Evolutionary conservation across 2,329 filamentous ascomycete species (phyloP).

Genomic region (Talaromyces marneffei): DNA sequence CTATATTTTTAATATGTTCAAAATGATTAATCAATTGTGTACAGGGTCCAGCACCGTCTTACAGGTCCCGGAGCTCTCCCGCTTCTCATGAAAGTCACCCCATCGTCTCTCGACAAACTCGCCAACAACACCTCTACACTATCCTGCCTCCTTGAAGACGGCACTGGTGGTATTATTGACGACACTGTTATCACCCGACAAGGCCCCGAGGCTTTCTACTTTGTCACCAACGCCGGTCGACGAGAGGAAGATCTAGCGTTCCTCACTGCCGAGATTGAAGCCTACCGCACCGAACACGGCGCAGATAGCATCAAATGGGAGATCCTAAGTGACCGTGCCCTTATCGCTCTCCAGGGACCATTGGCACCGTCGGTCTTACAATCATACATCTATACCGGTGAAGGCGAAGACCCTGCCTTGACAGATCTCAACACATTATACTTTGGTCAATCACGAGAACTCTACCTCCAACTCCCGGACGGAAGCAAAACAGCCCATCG

Average conservation of each 20-base stretch:
- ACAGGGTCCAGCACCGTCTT: slow-evolving; percentile 72
- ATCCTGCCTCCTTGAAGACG: slow-evolving; percentile 73
- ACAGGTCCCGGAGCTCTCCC: slow-evolving; percentile 70
- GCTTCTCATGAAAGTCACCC: slow-evolving; percentile 81
- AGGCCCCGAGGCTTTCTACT: slow-evolving; percentile 70
- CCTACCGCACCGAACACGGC: slow-evolving; percentile 52
- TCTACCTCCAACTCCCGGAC: slow-evolving; percentile 56
- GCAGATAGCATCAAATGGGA: slow-evolving; percentile 58
- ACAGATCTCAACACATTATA: slow-evolving; percentile 62
- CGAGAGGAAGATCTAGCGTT: slow-evolving; percentile 81
- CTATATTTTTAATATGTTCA: background rate
- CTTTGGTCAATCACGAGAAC: slow-evolving; percentile 70
- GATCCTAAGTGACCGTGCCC: slow-evolving; percentile 64
- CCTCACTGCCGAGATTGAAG: slow-evolving; percentile 62
- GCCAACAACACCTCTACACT: slow-evolving; percentile 67
- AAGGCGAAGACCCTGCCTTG: slow-evolving; percentile 37
- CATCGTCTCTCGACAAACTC: slow-evolving; percentile 63
- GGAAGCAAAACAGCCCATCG: slow-evolving; percentile 47
- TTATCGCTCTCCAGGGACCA: slow-evolving; percentile 87
- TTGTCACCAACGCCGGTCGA: slow-evolving; percentile 93
- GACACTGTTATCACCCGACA: slow-evolving; percentile 86
- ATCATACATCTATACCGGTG: slow-evolving; percentile 50
- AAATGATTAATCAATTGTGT: background rate
- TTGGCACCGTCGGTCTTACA: slow-evolving; percentile 64
- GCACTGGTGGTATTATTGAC: slow-evolving; percentile 85